phyloP scores from a whole-genome alignment of 257 asterid genomes.

The Cruciata laevipes region DNA sequence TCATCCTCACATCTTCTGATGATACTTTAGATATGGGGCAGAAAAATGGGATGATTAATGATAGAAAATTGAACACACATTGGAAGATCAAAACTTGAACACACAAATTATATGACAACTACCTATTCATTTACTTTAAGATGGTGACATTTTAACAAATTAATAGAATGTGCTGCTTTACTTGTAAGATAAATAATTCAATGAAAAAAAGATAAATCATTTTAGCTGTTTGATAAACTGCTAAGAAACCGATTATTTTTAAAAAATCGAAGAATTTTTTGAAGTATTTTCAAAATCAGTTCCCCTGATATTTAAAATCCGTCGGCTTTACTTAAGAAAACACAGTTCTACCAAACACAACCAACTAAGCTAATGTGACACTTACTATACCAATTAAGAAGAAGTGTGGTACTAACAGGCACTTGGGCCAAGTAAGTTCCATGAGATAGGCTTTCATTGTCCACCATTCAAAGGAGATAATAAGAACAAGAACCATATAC shows the following conservation, averaged over 20 bases:
- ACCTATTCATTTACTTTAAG: not conserved
- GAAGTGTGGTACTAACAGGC: not conserved
- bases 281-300: too few species aligned
- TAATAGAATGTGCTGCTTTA: not conserved
- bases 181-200: too few species aligned
- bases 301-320: too few species aligned
- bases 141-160: not conserved
- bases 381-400: not conserved
- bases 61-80: too few species aligned
- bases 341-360: not conserved
- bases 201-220: too few species aligned
- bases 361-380: not conserved
- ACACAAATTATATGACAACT: not conserved
- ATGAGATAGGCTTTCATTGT: conserved; percentile 65
- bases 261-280: too few species aligned
- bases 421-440: conserved; percentile 4
- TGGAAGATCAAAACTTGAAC: not conserved
- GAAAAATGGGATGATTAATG: too few species aligned
- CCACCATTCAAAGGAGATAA: conserved; percentile 67
- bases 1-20: too few species aligned
- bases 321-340: too few species aligned
- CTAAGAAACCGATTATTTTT: too few species aligned
- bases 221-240: too few species aligned
- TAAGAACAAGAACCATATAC: conserved; percentile 16
- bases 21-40: too few species aligned